Conservation (phyloP, 495 filamentous ascomycete genomes). For the Mycothermus thermophilus region DNA sequence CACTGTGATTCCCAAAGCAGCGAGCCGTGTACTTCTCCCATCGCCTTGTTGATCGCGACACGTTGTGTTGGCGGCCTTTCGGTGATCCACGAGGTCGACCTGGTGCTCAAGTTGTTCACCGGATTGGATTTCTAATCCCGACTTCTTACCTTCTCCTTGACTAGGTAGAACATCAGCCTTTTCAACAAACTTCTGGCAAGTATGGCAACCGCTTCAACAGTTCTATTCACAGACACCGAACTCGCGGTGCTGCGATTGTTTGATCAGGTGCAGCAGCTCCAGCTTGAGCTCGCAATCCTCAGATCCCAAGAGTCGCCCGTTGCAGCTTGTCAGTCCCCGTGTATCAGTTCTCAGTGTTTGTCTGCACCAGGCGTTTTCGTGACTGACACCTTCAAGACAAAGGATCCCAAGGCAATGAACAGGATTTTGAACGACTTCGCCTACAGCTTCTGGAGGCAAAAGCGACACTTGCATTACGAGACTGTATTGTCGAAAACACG, state of each 20-base stretch:
- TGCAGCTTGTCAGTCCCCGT: no score
- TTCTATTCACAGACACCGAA: constrained; percentile 36
- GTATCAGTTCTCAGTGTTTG: constrained; percentile 1
- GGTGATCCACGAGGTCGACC: no score
- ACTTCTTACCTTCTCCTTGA: no score
- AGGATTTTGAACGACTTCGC: constrained; percentile 21
- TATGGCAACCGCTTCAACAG: no score
- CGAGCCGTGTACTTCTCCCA: no score
- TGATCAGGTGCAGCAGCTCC: constrained; percentile 53
- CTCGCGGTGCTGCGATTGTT: constrained; percentile 49
- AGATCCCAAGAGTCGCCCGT: constrained; percentile 39
- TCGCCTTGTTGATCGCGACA: no score
- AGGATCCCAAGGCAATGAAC: neutral
- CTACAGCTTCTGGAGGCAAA: constrained; percentile 54
- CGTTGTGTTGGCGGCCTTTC: no score
- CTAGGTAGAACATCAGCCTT: no score
- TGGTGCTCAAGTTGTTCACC: no score
- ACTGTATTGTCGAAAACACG: constrained; percentile 50
- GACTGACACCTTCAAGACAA: neutral
- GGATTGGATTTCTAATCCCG: no score
- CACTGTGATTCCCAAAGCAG: no score
- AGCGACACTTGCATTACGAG: constrained; percentile 50
- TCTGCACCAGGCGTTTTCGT: neutral
- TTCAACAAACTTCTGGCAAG: no score
- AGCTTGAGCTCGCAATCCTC: constrained; percentile 54